Evolutionary conservation across 2,329 filamentous ascomycete species (phyloP), one percentile per base, ranked within the genome.

Genomic region (Mariannaea elegans): DNA sequence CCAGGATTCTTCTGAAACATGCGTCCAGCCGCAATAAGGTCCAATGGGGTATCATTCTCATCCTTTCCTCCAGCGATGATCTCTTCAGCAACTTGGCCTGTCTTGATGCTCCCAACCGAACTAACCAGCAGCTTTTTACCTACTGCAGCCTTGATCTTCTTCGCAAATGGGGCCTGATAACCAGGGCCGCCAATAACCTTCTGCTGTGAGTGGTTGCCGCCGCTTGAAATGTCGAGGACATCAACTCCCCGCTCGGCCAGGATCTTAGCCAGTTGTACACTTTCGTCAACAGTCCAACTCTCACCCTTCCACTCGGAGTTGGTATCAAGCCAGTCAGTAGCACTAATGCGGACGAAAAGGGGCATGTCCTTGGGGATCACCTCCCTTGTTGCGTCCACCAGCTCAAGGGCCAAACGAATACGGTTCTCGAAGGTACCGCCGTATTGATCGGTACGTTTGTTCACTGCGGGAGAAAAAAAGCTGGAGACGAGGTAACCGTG

Each of bases 401-500:
- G 74, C 72, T 95, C 92, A 2, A 93, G 75, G 0, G 85, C 82
- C 7, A 95, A 75, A 0, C 91, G 84, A 0, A 81, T 84, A 36
- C 92, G 85, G 76, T 94, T 94, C 77, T 91, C 88, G 64, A 90
- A 90, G 44, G 79, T 84, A 2, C 89, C 89, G 18, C 89, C 89
- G 67, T 91, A 92, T 56, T 81, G 69, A 70, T 91, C 89, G 0
- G 81, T 90, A 14, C 92, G 83, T 48, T 85, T 78, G 76, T 95
- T 95, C n/a, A 82, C 81, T 0, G 84, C 83, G 0, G 91, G 90
- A 0, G 86, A 88, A 3, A 93, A 61, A 79, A 94, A 95, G 2
- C 80, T 77, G 67, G 88, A 86, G 0, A 94, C 77, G 0, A 95
- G 82, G 71, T 94, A 95, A 1, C 92, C 91, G 69, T 95, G 92